Percentiles rank a stretch among this genome's conserved stretches.
Conservation (phyloP, 768 basidiomycete species). For the Lactarius tabidus region DNA sequence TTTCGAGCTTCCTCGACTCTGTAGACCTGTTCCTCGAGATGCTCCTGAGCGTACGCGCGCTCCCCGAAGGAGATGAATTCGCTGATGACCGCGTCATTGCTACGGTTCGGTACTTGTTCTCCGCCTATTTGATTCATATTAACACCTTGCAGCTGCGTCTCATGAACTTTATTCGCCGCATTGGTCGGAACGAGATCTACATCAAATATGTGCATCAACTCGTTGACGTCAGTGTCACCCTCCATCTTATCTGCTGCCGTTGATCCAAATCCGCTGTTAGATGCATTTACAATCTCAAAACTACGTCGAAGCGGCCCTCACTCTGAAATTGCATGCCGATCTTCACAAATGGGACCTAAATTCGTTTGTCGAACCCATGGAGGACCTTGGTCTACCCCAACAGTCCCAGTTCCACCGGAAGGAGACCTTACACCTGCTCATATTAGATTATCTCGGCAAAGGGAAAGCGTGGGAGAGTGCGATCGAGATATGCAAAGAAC, state of each 20-base stretch:
- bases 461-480: slow-evolving; percentile 98
- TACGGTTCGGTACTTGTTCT: slow-evolving; percentile 47
- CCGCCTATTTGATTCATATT: background rate
- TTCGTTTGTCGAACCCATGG: slow-evolving; percentile 79
- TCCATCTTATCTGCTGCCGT: background rate
- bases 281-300: slow-evolving; percentile 88
- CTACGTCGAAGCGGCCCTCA: slow-evolving; percentile 89
- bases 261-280: slow-evolving; percentile 37
- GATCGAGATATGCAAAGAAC: slow-evolving; percentile 88
- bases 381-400: slow-evolving; percentile 83
- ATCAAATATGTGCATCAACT: slow-evolving; percentile 96
- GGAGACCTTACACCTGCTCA: slow-evolving; percentile 85
- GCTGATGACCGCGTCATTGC: slow-evolving; percentile 93
- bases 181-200: slow-evolving; percentile 90
- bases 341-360: slow-evolving; percentile 87
- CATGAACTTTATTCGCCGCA: slow-evolving; percentile 91
- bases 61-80: slow-evolving; percentile 92
- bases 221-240: slow-evolving; percentile 60
- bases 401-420: slow-evolving; percentile 94
- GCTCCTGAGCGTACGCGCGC: slow-evolving; percentile 76
- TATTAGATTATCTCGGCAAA: slow-evolving; percentile 92
- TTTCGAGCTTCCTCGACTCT: slow-evolving; percentile 79
- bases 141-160: slow-evolving; percentile 56
- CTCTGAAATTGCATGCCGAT: slow-evolving; percentile 90
- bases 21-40: slow-evolving; percentile 92